Evolutionary conservation across 2,329 filamentous ascomycete species (phyloP).

Genomic region (Cladosporium sp.): DNA sequence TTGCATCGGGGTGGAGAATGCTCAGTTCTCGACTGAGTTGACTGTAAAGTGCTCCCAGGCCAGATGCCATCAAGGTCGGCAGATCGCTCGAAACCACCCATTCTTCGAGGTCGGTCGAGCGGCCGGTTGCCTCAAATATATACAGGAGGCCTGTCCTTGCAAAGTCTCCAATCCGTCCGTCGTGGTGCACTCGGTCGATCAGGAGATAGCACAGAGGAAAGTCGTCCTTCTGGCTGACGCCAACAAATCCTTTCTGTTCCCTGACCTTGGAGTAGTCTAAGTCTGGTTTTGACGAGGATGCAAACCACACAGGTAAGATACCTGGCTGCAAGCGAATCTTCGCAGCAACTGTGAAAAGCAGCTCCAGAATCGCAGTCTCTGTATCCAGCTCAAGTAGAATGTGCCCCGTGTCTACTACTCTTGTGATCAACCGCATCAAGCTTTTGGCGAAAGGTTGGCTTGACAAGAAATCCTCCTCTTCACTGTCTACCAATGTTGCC

Average conservation of each 20-base stretch:
- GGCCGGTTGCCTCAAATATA: slow-evolving; percentile 88
- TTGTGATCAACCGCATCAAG: slow-evolving; percentile 77
- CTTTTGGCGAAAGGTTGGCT: slow-evolving; percentile 80
- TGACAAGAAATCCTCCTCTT: slow-evolving; percentile 91
- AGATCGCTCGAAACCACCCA: slow-evolving; percentile 98
- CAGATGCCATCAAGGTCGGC: slow-evolving; percentile 94
- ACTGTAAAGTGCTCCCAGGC: slow-evolving; percentile 73
- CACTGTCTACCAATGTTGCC: slow-evolving; percentile 87
- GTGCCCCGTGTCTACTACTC: slow-evolving; percentile 69
- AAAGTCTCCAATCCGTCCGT: slow-evolving; percentile 92
- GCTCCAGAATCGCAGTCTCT: slow-evolving; percentile 82
- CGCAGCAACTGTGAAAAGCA: slow-evolving; percentile 92
- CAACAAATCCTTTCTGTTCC: slow-evolving; percentile 67
- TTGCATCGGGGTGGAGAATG: slow-evolving; percentile 68
- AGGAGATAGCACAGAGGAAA: slow-evolving; percentile 95
- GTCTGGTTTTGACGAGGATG: slow-evolving; percentile 38
- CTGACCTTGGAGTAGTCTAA: slow-evolving; percentile 37
- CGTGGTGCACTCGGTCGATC: slow-evolving; percentile 94
- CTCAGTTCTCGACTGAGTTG: slow-evolving; percentile 72
- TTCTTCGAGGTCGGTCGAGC: slow-evolving; percentile 75
- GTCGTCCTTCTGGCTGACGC: slow-evolving; percentile 79
- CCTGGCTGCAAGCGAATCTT: slow-evolving; percentile 88
- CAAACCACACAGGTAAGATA: slow-evolving; percentile 90
- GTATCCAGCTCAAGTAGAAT: slow-evolving; percentile 73
- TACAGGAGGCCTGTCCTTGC: slow-evolving; percentile 90